Evolutionary conservation across 257 asterid species (phyloP).

Genomic region (Eucommia ulmoides): DNA sequence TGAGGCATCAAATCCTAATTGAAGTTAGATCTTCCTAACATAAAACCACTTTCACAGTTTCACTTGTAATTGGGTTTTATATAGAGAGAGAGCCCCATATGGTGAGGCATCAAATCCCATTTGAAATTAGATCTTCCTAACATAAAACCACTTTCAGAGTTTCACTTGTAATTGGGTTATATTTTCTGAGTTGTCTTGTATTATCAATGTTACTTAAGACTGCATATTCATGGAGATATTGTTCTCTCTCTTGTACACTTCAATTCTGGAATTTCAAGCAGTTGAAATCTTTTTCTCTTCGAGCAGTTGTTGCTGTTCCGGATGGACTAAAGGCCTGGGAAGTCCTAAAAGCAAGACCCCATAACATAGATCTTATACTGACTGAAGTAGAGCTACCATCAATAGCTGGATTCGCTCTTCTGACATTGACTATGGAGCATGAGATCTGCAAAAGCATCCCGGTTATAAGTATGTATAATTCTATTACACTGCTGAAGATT

Average conservation of each 20-base stretch:
- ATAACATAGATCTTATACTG: slow-evolving; percentile 64
- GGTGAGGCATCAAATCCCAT: no score
- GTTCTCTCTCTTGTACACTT: not conserved
- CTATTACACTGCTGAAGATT: not conserved
- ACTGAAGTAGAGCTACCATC: slow-evolving; percentile 92
- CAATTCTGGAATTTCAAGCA: not conserved
- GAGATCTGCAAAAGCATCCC: slow-evolving; percentile 85
- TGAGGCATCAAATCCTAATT: no score
- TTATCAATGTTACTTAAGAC: no score
- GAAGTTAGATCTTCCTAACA: no score
- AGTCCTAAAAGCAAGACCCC: slow-evolving; percentile 50
- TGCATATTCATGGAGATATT: not conserved
- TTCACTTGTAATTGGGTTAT: no score
- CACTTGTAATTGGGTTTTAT: no score
- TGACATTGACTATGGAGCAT: slow-evolving; percentile 86
- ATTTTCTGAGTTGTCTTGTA: no score
- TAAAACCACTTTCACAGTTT: no score
- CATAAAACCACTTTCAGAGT: no score
- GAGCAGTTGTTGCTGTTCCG: slow-evolving; percentile 75
- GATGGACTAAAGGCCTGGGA: slow-evolving; percentile 99
- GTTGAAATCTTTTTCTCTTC: not conserved
- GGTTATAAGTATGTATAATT: slow-evolving; percentile 61
- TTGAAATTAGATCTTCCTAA: no score
- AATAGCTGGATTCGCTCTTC: slow-evolving; percentile 96
- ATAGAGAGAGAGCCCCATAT: no score